A percentile compares a stretch with the other conserved stretches of the same genome.
phyloP scores from a whole-genome alignment of 2,329 filamentous ascomycete genomes.

The Basipetospora sp. region DNA sequence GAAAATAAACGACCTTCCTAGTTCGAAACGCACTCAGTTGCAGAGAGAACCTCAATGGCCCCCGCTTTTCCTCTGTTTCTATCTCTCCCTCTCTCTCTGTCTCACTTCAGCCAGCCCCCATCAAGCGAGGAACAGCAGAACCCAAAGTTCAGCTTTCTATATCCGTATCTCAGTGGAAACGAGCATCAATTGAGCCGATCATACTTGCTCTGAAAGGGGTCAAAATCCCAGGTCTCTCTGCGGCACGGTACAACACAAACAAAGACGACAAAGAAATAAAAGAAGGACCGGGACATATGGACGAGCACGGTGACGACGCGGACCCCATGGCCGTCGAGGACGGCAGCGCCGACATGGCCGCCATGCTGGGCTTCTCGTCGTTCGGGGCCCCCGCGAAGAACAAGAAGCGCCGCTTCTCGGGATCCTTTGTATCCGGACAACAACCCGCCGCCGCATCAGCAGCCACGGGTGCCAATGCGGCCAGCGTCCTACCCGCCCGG shows the following conservation, averaged over 20 bases:
- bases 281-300: background rate
- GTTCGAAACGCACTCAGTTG: too few relatives aligned
- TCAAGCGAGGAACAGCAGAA: too few relatives aligned
- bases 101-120: too few relatives aligned
- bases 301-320: background rate
- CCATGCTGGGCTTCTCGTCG: conserved; percentile 57
- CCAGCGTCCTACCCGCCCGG: background rate
- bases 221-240: too few relatives aligned
- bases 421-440: conserved; percentile 19
- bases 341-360: conserved; percentile 41
- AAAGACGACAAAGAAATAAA: background rate
- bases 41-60: too few relatives aligned
- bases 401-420: conserved; percentile 44
- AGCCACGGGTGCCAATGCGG: conserved; percentile 19
- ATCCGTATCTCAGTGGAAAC: too few relatives aligned
- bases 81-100: too few relatives aligned
- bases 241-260: background rate
- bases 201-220: too few relatives aligned
- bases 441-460: conserved; percentile 32
- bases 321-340: background rate
- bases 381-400: conserved; percentile 45
- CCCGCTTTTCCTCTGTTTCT: too few relatives aligned
- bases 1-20: too few relatives aligned
- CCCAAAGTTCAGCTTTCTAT: too few relatives aligned
- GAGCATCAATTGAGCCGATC: too few relatives aligned